These are phyloP conservation scores for Penicillium pancosmium DNA, from an alignment of 495 filamentous ascomycete species.

Conservation along the genomic window DNA sequence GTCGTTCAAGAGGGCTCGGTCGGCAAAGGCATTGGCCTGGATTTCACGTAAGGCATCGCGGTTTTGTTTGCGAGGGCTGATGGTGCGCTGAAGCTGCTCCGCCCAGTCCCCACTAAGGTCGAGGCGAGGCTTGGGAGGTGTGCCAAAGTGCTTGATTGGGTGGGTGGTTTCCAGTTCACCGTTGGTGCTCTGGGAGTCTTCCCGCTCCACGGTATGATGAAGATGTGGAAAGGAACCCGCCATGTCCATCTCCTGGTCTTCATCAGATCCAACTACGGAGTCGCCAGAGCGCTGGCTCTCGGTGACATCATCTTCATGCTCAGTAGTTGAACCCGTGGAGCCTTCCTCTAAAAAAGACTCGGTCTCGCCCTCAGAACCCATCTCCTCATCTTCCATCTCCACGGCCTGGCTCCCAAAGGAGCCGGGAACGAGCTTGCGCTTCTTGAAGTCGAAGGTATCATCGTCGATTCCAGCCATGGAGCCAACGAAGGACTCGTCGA, in stretches of 20 bases:
- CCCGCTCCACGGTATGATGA: constrained; percentile 68
- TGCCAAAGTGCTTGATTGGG: constrained; percentile 48
- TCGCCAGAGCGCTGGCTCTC: constrained; percentile 59
- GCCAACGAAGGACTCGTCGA: constrained; percentile 51
- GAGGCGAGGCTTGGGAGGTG: constrained; percentile 62
- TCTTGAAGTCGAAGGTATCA: constrained; percentile 83
- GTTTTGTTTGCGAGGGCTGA: constrained; percentile 87
- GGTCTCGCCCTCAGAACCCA: constrained; percentile 39
- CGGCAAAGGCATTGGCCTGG: constrained; percentile 57
- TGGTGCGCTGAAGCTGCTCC: constrained; percentile 85
- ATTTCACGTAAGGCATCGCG: constrained; percentile 65
- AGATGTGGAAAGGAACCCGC: constrained; percentile 69
- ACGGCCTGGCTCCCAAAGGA: constrained; percentile 68
- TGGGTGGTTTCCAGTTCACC: constrained; percentile 51
- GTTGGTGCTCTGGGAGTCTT: constrained; percentile 44
- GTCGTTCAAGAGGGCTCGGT: constrained; percentile 37
- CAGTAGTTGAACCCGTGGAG: constrained; percentile 79
- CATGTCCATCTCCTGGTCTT: constrained; percentile 74
- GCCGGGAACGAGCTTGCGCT: constrained; percentile 70
- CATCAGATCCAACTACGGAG: constrained; percentile 71
- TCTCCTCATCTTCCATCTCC: constrained; percentile 55
- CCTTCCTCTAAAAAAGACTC: constrained; percentile 91
- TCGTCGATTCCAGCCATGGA: constrained; percentile 62
- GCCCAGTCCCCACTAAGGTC: constrained; percentile 75
- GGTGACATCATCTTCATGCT: constrained; percentile 64